A percentile compares a stretch with the other conserved stretches of the same genome.
Evolutionary conservation across 495 filamentous ascomycete species (phyloP).

Genomic region (Poronia punctata): DNA sequence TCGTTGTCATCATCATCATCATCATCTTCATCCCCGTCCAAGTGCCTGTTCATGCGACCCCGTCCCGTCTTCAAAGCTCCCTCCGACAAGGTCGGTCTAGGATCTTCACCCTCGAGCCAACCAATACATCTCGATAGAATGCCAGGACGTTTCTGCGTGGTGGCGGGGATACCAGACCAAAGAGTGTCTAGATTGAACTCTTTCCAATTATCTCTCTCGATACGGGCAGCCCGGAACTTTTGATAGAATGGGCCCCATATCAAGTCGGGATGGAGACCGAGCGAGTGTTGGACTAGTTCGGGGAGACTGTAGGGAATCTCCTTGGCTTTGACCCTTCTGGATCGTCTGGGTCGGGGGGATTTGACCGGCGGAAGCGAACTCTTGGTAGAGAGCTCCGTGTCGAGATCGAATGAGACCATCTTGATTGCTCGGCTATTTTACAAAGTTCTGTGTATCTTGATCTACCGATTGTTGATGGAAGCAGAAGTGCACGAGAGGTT

Average conservation of each 20-base stretch:
- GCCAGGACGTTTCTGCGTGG: slow-evolving; percentile 7
- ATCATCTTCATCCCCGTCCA: not conserved
- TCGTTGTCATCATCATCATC: not conserved
- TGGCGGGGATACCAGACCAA: slow-evolving; percentile 8
- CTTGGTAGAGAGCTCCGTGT: not conserved
- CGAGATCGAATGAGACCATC: too few species aligned
- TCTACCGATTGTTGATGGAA: slow-evolving; percentile 1
- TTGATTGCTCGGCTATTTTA: not conserved
- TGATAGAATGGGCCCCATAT: slow-evolving; percentile 18
- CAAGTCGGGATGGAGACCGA: slow-evolving; percentile 8
- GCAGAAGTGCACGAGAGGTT: not conserved
- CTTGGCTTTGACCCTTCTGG: not conserved
- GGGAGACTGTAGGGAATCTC: slow-evolving; percentile 4
- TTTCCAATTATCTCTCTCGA: not conserved
- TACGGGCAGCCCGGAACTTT: slow-evolving; percentile 11
- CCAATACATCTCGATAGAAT: not conserved
- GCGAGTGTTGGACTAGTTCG: slow-evolving; percentile 2
- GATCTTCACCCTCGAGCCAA: not conserved
- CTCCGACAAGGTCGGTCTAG: not conserved
- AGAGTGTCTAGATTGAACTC: slow-evolving; percentile 1
- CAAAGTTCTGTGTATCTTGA: not conserved
- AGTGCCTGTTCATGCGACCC: too few species aligned
- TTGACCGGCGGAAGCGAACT: slow-evolving; percentile 2
- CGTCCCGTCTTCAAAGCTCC: not conserved
- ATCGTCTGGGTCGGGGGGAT: not conserved